Conservation (phyloP, 768 basidiomycete genomes). For the Tylopilus subfusipes region DNA sequence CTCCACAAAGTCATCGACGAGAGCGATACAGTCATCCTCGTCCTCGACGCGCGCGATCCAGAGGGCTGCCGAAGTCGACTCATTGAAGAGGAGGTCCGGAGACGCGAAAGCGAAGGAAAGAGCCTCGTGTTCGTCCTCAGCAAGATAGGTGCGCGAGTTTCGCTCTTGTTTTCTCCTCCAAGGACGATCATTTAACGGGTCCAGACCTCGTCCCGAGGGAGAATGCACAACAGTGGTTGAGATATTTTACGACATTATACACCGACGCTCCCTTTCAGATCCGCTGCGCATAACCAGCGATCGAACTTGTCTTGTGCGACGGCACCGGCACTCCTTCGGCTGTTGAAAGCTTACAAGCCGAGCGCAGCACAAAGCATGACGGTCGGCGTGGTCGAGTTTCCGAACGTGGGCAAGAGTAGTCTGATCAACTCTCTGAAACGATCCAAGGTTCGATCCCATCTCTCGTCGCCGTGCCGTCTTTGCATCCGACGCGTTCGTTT, state of each 20-base stretch:
- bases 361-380: conserved; percentile 65
- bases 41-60: conserved; percentile 92
- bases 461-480: neutral
- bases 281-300: conserved; percentile 70
- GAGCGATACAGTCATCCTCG: conserved; percentile 85
- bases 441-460: conserved; percentile 54
- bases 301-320: conserved; percentile 77
- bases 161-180: neutral
- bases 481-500: neutral
- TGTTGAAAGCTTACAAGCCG: conserved; percentile 82
- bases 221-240: conserved; percentile 89
- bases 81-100: conserved; percentile 90
- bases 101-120: conserved; percentile 86
- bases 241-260: conserved; percentile 88
- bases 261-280: conserved; percentile 90
- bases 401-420: conserved; percentile 96
- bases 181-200: neutral
- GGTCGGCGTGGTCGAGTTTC: conserved; percentile 91
- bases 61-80: conserved; percentile 88
- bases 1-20: conserved; percentile 92
- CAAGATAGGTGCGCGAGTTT: conserved; percentile 75
- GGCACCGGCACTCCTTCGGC: conserved; percentile 70
- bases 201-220: conserved; percentile 84
- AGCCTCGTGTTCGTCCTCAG: conserved; percentile 92
- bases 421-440: conserved; percentile 91